Evolutionary conservation across 164 flowering plant genomes (phyloP), one percentile per base, ranked within the genome.

Genomic region (Vitis labrusca): DNA sequence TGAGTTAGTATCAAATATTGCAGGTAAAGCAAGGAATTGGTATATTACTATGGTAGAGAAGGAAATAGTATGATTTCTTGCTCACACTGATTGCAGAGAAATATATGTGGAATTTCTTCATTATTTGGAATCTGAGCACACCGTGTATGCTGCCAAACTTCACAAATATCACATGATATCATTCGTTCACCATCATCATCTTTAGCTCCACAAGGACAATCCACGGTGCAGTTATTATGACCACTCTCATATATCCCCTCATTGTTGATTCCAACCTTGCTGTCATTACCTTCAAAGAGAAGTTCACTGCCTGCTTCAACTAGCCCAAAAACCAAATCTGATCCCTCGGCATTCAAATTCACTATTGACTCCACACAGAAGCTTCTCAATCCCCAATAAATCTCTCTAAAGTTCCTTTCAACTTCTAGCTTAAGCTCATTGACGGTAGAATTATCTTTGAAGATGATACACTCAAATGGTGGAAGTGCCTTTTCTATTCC

Each of bases 131-230:
- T 79, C 30, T 74, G 59, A 60, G 81, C 91, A 75, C 99, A 95
- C 10, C 93, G 76, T 1, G 82, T 87, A 64, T 95, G 99, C 66
- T 91, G 96, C 91, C 92, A 83, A 61, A 87, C 89, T 63, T 91
- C 97, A 66, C 99, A 95, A 15, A 93, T 85, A 71, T 93, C 98
- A 68, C 99, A 95, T 1, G 82, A 70, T 5, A 93, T 78, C 93
- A 90, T 83, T 72, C 87, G 50, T 51, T 95, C 98, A 0, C 99
- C 99, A 70, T 95, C 98, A 51, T 95, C 97, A 9, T 82, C 88
- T 66, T 78, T 80, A 0, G 92, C 79, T 23, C 98, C 99, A 75
- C 99, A 95, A 65, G 47, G n/a, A 68, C 99, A 95, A 56, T 93
- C 90, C 64, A 93, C 81, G 1, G 74, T 30, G 19, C 73, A 30